Evolutionary conservation across 139 green algal genomes (phyloP).

Genomic region (Tetradesmus obliquus): DNA sequence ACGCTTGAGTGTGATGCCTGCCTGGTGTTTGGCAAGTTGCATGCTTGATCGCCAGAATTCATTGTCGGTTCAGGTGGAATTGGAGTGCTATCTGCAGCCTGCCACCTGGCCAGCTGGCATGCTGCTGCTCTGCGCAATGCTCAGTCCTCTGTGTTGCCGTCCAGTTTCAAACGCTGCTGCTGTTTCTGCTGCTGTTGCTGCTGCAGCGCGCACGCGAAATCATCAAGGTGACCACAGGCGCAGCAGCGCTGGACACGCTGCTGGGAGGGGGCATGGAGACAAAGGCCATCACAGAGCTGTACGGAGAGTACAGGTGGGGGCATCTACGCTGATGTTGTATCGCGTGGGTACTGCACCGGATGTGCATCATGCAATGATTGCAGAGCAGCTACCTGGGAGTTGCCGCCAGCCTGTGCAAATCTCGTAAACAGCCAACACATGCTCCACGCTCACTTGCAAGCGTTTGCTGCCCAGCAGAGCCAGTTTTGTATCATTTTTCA

Average conservation of each 20-base stretch:
- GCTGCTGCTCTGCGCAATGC: background rate
- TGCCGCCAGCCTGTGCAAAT: too few relatives aligned
- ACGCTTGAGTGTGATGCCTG: too few relatives aligned
- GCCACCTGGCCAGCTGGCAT: too few relatives aligned
- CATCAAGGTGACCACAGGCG: conserved; percentile 81
- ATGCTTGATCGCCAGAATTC: too few relatives aligned
- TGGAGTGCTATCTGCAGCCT: background rate
- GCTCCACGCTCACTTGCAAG: too few relatives aligned
- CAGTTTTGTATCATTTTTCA: too few relatives aligned
- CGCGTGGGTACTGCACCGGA: background rate
- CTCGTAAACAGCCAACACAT: too few relatives aligned
- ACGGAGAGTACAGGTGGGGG: conserved; percentile 81
- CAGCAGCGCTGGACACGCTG: conserved; percentile 78
- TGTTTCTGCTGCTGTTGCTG: background rate
- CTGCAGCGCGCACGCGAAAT: conserved; percentile 67
- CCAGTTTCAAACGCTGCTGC: background rate
- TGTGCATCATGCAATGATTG: too few relatives aligned
- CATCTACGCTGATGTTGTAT: background rate
- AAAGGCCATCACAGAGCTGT: conserved; percentile 88
- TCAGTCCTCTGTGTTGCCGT: background rate
- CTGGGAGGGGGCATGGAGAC: conserved; percentile 90
- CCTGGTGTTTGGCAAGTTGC: too few relatives aligned
- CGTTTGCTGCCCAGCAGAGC: too few relatives aligned
- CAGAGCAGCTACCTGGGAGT: too few relatives aligned
- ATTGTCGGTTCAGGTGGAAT: background rate